Evolutionary conservation across 1,284 basidiomycete genomes (phyloP).

Genomic region (Cystobasidium sp.): DNA sequence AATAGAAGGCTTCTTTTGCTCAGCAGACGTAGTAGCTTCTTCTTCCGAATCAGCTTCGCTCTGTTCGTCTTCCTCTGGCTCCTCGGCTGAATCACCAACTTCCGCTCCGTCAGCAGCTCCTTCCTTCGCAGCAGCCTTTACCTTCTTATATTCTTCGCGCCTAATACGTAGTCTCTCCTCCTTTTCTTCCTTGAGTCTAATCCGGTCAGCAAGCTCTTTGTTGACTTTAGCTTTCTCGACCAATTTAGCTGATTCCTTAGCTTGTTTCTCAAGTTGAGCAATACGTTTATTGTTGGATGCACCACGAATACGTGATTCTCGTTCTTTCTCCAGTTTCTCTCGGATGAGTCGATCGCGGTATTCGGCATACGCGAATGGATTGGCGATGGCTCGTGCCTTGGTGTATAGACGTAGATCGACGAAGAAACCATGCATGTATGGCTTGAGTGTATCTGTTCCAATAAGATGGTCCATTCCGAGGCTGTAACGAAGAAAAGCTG

Average conservation of each 20-base stretch:
- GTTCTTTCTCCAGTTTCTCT: constrained; percentile 89
- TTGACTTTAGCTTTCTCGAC: constrained; percentile 73
- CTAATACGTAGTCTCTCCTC: constrained; percentile 66
- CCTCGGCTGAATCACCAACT: constrained; percentile 47
- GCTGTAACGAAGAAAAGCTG: constrained; percentile 58
- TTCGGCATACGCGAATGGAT: constrained; percentile 94
- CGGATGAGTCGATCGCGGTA: constrained; percentile 84
- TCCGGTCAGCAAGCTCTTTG: constrained; percentile 85
- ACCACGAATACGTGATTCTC: constrained; percentile 86
- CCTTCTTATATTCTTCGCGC: constrained; percentile 64
- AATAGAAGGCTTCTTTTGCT: constrained; percentile 58
- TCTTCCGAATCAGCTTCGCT: constrained; percentile 59
- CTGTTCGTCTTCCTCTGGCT: constrained; percentile 51
- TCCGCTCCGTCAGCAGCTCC: constrained; percentile 47
- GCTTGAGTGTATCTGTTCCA: constrained; percentile 91
- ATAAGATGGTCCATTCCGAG: constrained; percentile 92
- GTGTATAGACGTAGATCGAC: constrained; percentile 93
- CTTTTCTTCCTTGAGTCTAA: constrained; percentile 74
- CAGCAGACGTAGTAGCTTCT: constrained; percentile 58
- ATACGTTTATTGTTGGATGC: constrained; percentile 31
- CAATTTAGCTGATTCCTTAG: constrained; percentile 59
- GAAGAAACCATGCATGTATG: constrained; percentile 99
- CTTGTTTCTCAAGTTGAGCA: constrained; percentile 50
- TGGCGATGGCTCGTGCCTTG: constrained; percentile 90
- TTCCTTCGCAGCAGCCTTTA: constrained; percentile 46